Percentiles rank a stretch among this genome's conserved stretches.
These are phyloP conservation scores for Blumeriella jaapii DNA, from an alignment of 2,329 filamentous ascomycete genomes.

Conservation along the genomic window DNA sequence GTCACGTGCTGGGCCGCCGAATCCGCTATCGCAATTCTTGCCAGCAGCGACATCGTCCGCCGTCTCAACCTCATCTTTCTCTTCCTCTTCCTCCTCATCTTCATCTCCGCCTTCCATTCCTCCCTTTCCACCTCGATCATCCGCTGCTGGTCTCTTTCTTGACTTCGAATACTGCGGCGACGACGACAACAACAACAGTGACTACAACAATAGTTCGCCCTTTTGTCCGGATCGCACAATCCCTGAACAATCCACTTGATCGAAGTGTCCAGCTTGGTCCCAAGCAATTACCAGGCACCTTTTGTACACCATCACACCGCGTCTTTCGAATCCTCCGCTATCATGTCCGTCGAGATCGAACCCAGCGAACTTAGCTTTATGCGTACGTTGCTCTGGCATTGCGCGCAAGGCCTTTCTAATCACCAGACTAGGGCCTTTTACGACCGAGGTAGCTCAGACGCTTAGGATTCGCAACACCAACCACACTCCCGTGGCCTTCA, in stretches of 20 bases:
- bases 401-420: conserved; percentile 10
- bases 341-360: conserved; percentile 91
- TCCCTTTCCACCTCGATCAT: too few species aligned
- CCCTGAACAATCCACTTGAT: conserved; percentile 1
- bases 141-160: too few species aligned
- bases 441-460: conserved; percentile 51
- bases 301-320: neutral
- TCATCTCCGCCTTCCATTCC: too few species aligned
- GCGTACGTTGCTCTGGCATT: conserved; percentile 46
- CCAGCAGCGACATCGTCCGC: neutral
- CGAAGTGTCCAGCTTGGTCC: conserved; percentile 1
- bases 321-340: conserved; percentile 25
- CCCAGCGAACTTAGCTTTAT: conserved; percentile 87
- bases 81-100: neutral
- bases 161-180: too few species aligned
- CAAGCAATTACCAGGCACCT: conserved; percentile 1
- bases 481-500: conserved; percentile 53
- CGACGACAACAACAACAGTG: too few species aligned
- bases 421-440: conserved; percentile 48
- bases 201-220: too few species aligned
- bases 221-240: conserved; percentile 2
- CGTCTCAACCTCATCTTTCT: neutral
- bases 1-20: too few species aligned
- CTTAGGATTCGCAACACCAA: conserved; percentile 56
- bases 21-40: too few species aligned